Conservation (phyloP, 73 alveolate species). For the Paramecium caudatum region DNA sequence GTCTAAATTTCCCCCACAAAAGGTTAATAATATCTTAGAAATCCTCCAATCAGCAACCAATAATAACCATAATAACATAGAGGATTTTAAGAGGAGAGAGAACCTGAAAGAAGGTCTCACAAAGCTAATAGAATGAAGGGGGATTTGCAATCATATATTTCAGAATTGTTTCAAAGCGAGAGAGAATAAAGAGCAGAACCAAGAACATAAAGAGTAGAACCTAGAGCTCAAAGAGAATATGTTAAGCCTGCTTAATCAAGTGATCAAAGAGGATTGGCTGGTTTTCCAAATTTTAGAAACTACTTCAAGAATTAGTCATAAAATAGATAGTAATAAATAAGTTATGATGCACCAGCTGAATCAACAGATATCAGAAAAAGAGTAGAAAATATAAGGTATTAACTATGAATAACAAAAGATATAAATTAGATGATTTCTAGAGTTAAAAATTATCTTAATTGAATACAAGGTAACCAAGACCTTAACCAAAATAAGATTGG, state of each 20-base stretch:
- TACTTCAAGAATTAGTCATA: not conserved
- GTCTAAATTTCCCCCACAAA: constrained; percentile 9
- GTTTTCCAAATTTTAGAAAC: constrained; percentile 43
- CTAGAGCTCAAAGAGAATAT: not conserved
- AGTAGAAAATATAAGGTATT: constrained; percentile 37
- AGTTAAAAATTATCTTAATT: not conserved
- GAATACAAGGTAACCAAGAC: not conserved
- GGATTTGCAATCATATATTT: constrained; percentile 40
- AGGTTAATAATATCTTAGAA: not conserved
- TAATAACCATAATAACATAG: not conserved
- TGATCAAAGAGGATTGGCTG: constrained; percentile 47
- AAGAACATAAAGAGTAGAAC: constrained; percentile 8
- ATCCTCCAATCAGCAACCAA: constrained; percentile 22
- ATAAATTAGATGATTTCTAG: constrained; percentile 56
- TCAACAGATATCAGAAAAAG: not conserved
- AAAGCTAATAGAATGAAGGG: constrained; percentile 37
- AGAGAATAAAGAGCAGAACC: constrained; percentile 23
- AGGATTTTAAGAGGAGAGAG: not conserved
- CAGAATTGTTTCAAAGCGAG: constrained; percentile 30
- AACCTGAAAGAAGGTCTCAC: constrained; percentile 34
- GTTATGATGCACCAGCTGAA: not conserved
- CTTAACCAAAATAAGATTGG: constrained; percentile 1
- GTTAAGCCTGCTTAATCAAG: constrained; percentile 2
- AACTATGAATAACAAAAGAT: not conserved
- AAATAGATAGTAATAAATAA: not conserved